These are phyloP conservation scores for Lagerstroemia speciosa DNA, from an alignment of 345 rosid genomes.

Conservation along the genomic window DNA sequence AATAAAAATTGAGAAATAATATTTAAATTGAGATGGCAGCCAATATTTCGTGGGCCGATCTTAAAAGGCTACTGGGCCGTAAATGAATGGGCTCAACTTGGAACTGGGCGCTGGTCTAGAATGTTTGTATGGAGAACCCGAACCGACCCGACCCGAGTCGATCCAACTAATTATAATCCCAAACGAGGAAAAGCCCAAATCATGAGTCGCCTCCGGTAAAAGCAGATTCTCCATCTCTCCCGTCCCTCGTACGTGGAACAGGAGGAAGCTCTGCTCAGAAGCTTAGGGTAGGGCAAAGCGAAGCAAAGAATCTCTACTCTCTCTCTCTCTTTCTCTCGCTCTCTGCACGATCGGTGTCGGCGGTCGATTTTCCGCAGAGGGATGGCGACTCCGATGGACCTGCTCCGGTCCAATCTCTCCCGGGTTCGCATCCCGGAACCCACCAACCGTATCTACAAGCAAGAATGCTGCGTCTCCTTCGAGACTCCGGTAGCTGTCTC, in stretches of 20 bases:
- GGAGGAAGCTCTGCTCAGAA: background rate
- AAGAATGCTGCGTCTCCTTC: conserved; percentile 93
- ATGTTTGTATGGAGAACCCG: background rate
- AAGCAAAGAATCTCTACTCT: conserved; percentile 6
- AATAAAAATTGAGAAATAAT: too few relatives aligned
- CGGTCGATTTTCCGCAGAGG: background rate
- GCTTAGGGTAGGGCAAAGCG: background rate
- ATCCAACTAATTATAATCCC: too few relatives aligned
- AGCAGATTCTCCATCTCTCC: background rate
- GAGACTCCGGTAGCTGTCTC: conserved; percentile 60
- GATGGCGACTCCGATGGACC: conserved; percentile 51
- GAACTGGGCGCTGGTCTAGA: background rate
- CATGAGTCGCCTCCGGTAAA: background rate
- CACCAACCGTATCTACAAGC: conserved; percentile 92
- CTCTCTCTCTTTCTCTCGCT: background rate
- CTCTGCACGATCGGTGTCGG: background rate
- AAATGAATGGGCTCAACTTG: background rate
- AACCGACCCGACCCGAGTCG: conserved; percentile 1
- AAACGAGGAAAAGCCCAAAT: background rate
- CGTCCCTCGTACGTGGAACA: background rate
- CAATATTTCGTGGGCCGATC: too few relatives aligned
- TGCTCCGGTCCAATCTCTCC: conserved; percentile 85
- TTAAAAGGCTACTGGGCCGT: too few relatives aligned
- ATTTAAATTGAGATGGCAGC: too few relatives aligned
- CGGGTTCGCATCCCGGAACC: conserved; percentile 99